Percentiles rank a stretch among this genome's conserved stretches.
phyloP scores from a whole-genome alignment of 2,329 filamentous ascomycete genomes.

The Exophiala alcalophila region DNA sequence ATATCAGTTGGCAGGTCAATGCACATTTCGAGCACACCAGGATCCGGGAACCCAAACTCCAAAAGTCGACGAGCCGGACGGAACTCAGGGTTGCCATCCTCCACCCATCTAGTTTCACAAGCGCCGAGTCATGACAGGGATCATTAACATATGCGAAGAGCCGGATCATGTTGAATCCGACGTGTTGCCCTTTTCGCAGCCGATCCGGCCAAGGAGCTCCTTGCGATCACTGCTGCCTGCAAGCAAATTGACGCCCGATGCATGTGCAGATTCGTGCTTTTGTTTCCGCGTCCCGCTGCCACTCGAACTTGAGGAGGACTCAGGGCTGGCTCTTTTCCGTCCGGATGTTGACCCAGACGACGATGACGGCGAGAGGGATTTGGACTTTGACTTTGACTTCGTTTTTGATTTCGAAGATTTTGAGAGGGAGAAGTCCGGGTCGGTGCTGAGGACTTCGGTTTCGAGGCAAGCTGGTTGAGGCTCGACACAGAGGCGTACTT shows the following conservation, averaged over 20 bases:
- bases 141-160: background rate
- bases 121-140: background rate
- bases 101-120: too few relatives aligned
- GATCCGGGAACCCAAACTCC: background rate
- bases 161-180: slow-evolving; percentile 12
- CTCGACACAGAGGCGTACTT: slow-evolving; percentile 19
- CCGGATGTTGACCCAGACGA: slow-evolving; percentile 11
- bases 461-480: slow-evolving; percentile 22
- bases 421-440: slow-evolving; percentile 22
- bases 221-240: slow-evolving; percentile 31
- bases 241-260: slow-evolving; percentile 29
- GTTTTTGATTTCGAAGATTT: slow-evolving; percentile 11
- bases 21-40: too few relatives aligned
- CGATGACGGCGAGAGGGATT: slow-evolving; percentile 13
- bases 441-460: slow-evolving; percentile 26
- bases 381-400: slow-evolving; percentile 10
- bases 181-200: slow-evolving; percentile 33
- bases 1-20: too few relatives aligned
- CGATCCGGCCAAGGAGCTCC: slow-evolving; percentile 35
- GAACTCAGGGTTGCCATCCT: too few relatives aligned
- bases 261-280: slow-evolving; percentile 26
- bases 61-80: background rate
- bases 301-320: slow-evolving; percentile 2
- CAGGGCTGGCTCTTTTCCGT: slow-evolving; percentile 9
- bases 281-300: slow-evolving; percentile 13